A percentile compares a stretch with the other conserved stretches of the same genome.
These are phyloP conservation scores for Leucocoprinus leucothites DNA, from an alignment of 768 basidiomycete species.

Conservation along the genomic window DNA sequence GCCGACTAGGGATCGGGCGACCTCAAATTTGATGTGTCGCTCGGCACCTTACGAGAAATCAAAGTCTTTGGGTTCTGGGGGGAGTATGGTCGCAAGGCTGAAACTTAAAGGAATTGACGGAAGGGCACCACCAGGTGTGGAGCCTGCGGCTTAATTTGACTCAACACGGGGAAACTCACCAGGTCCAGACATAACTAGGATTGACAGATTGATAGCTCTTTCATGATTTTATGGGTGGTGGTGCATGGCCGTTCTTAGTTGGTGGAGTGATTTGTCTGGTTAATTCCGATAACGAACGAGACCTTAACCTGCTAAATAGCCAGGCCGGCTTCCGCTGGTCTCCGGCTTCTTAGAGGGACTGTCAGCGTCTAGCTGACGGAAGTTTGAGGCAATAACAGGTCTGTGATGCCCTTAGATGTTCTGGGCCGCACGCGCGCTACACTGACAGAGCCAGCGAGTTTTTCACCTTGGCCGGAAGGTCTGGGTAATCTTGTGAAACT, in stretches of 20 bases:
- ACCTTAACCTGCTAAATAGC: constrained; percentile 93
- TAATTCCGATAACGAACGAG: constrained; percentile 95
- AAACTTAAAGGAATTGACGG: constrained; percentile 85
- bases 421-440: constrained; percentile 86
- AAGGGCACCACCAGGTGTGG: constrained; percentile 79
- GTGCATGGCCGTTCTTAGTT: constrained; percentile 90
- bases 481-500: constrained; percentile 39
- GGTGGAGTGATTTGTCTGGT: constrained; percentile 95
- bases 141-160: constrained; percentile 86
- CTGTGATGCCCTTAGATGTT: too few species aligned
- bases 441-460: constrained; percentile 88
- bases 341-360: too few species aligned
- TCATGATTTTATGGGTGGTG: constrained; percentile 84
- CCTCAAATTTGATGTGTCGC: too few species aligned
- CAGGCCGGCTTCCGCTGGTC: constrained; percentile 71
- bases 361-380: too few species aligned
- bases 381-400: too few species aligned
- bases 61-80: constrained; percentile 68
- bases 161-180: constrained; percentile 81
- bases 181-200: constrained; percentile 79
- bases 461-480: constrained; percentile 71
- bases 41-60: too few species aligned
- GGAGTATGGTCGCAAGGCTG: constrained; percentile 52
- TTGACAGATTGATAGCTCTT: constrained; percentile 86
- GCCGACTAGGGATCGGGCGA: too few species aligned